Base-by-base conservation (phyloP, 495 filamentous ascomycete species). In the Aspergillus nanangensis region DNA sequence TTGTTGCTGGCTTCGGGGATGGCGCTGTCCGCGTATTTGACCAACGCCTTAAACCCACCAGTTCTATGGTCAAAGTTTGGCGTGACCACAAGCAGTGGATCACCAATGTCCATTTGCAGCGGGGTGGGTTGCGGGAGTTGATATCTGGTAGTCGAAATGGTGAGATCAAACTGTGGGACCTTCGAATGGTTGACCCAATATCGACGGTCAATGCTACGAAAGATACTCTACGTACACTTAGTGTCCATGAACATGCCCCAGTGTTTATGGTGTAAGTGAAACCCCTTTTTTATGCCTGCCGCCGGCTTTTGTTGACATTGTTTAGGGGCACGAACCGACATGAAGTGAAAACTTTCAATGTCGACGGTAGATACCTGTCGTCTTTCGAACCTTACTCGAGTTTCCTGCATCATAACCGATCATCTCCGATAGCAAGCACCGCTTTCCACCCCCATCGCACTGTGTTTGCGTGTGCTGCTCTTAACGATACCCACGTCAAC, bases 1-100 rank as follows among this genome's bases (percentile, higher is more conserved):
- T 99, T 61, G 83, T 93, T 18, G 93, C 92, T 18, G 93, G 94
- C 9, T 99, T 97, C 47, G 93, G 94, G 2, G 93, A 99, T 56
- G 93, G 93, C n/a, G 90, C 90, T 10, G 83, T 99, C 21, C 77
- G 93, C 35, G 88, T 96, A 19, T 99, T 96, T 56, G 93, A 99
- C 62, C 87, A 90, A 47, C 86, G 93, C 5, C 64, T 86, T 23
- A 80, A 81, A 48, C 84, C 90, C 4, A 83, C 86, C 32, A 84
- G 89, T 25, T 82, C 83, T 24, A 95, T 96, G 89, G 85, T 97
- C 37, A 88, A 84, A 62, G 88, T 88, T 32, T 99, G 93, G 93
- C 92, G 93, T 53, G 87, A 96, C 55, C 90, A 96, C 58, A 83
- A 85, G 53, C 81, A 88, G 53, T 97, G 94, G 93, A 84, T 99